These are phyloP conservation scores for Beauveria sp. DNA, from an alignment of 2,329 filamentous ascomycete species.

Conservation along the genomic window DNA sequence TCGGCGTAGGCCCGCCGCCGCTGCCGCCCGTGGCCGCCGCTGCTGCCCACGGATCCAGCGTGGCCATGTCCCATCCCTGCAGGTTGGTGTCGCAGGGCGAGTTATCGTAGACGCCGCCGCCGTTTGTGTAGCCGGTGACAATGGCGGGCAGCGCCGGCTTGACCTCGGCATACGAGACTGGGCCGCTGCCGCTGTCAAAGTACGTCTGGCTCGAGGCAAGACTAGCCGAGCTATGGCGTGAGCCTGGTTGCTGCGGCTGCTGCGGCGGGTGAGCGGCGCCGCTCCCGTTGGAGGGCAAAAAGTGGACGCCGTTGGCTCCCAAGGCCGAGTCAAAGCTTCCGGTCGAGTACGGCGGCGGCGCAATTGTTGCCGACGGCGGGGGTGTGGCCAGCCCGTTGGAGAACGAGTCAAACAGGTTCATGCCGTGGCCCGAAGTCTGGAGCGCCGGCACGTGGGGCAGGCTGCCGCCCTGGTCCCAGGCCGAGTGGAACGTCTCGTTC, in stretches of 20 bases:
- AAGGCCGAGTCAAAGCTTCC: constrained; percentile 37
- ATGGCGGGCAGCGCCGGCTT: constrained; percentile 26
- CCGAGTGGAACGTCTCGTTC: constrained; percentile 47
- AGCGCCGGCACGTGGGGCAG: constrained; percentile 27
- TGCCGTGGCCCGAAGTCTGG: constrained; percentile 25
- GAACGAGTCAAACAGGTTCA: constrained; percentile 42
- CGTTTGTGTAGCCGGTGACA: constrained; percentile 24
- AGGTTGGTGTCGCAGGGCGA: constrained; percentile 24
- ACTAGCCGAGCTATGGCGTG: constrained; percentile 12
- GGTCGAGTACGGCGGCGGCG: constrained; percentile 35
- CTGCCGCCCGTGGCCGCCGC: constrained; percentile 5
- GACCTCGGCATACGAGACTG: constrained; percentile 24
- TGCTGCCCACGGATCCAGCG: constrained; percentile 28
- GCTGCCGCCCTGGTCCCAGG: constrained; percentile 33
- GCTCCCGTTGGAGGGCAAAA: constrained; percentile 22
- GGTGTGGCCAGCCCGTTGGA: constrained; percentile 48
- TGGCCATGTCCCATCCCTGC: constrained; percentile 31
- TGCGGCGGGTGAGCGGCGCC: constrained; percentile 9
- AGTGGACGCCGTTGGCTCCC: constrained; percentile 23
- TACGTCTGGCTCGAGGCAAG: constrained; percentile 23
- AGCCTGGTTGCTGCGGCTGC: constrained; percentile 9
- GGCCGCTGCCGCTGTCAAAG: constrained; percentile 23
- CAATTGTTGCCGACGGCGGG: constrained; percentile 44
- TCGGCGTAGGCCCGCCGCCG: constrained; percentile 16
- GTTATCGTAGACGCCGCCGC: constrained; percentile 29